Conservation (phyloP, 1,139 yeast genomes). For the Hyphopichia buzzinii region DNA sequence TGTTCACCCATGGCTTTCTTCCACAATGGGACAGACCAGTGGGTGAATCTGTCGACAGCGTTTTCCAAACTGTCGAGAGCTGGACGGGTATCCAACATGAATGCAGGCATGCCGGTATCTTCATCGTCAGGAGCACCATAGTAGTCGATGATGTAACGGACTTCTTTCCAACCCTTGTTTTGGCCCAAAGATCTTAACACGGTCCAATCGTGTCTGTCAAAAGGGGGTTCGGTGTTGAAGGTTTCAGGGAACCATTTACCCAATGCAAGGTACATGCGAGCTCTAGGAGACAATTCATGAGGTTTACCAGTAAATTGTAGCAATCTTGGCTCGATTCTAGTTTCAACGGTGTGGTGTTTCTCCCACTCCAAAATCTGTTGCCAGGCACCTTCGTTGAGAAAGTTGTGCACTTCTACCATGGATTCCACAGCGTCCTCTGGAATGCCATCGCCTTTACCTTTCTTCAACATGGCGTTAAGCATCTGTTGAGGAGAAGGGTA, state of each 20-base stretch:
- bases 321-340: constrained; percentile 68
- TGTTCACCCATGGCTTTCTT: constrained; percentile 44
- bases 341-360: constrained; percentile 46
- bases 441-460: constrained; percentile 82
- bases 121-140: constrained; percentile 92
- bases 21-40: constrained; percentile 46
- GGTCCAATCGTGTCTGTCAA: constrained; percentile 99
- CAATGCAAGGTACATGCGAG: constrained; percentile 62
- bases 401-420: constrained; percentile 97
- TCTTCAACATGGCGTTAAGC: constrained; percentile 95
- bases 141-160: constrained; percentile 90
- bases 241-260: constrained; percentile 71
- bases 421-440: constrained; percentile 95
- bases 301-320: constrained; percentile 92
- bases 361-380: constrained; percentile 93
- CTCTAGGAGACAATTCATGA: constrained; percentile 84
- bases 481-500: constrained; percentile 99
- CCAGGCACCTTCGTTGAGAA: constrained; percentile 98
- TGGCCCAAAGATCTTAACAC: constrained; percentile 67
- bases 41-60: constrained; percentile 63
- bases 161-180: constrained; percentile 51
- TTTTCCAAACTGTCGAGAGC: constrained; percentile 72
- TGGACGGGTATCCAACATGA: constrained; percentile 91
- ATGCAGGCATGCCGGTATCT: constrained; percentile 83
- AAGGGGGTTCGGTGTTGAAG: constrained; percentile 81